A percentile compares a stretch with the other conserved stretches of the same genome.
These are phyloP conservation scores for Lotus japonicus DNA, from an alignment of 306 rosid genomes.

Conservation along the genomic window DNA sequence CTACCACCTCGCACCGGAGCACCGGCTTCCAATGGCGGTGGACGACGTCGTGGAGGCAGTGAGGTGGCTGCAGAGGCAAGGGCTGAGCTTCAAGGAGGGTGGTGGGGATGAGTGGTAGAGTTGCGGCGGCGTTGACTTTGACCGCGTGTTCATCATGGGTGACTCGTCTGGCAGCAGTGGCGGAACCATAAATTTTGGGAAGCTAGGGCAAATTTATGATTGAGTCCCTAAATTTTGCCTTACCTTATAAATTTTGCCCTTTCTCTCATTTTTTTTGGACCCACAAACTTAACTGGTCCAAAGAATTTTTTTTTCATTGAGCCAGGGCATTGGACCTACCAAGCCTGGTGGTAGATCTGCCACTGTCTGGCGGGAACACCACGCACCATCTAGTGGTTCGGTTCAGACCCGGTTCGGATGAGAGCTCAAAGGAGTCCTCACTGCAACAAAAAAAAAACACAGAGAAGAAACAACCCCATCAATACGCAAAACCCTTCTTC, in stretches of 20 bases:
- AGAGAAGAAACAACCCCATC: too few relatives aligned
- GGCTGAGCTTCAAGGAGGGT: conserved; percentile 2
- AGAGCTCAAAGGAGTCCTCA: conserved; percentile 52
- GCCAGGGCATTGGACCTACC: too few relatives aligned
- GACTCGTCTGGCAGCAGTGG: too few relatives aligned
- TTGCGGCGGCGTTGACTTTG: conserved; percentile 46
- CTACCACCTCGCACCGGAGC: conserved; percentile 81
- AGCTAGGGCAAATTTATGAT: too few relatives aligned
- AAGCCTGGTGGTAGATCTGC: too few relatives aligned
- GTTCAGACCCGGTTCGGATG: conserved; percentile 32
- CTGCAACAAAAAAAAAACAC: conserved; percentile 29
- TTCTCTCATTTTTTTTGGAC: too few relatives aligned
- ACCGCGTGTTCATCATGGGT: conserved; percentile 58
- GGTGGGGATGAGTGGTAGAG: conserved; percentile 54
- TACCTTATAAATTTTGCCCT: too few relatives aligned
- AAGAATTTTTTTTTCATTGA: too few relatives aligned
- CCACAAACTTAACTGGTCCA: too few relatives aligned
- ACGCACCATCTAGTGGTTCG: conserved; percentile 81
- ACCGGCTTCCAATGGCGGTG: conserved; percentile 69
- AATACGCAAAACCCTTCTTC: too few relatives aligned
- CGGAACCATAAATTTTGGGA: too few relatives aligned
- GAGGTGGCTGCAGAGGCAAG: conserved; percentile 61
- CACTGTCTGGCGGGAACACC: conserved; percentile 91
- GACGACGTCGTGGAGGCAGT: conserved; percentile 63
- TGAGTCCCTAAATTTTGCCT: too few relatives aligned